Evolutionary conservation across 768 basidiomycete species (phyloP).

Genomic region (Hericium rajendrae): DNA sequence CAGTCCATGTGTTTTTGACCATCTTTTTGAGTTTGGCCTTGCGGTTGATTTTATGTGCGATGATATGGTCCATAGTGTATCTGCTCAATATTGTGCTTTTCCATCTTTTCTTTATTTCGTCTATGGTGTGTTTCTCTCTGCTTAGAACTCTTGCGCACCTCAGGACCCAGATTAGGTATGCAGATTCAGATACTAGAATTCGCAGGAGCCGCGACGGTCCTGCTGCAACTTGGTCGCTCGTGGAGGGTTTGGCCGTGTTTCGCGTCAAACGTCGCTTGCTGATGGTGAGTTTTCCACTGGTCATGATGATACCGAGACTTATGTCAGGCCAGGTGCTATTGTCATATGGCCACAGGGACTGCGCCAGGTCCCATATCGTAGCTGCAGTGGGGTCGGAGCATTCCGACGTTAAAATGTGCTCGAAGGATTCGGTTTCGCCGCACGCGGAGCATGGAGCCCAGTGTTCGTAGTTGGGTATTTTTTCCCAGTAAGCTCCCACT

Average conservation of each 20-base stretch:
- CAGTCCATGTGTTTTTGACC: neutral
- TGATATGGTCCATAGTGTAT: neutral
- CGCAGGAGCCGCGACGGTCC: neutral
- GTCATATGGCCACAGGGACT: neutral
- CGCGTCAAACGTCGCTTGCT: neutral
- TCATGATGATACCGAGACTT: neutral
- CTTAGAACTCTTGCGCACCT: neutral
- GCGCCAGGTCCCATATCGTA: neutral
- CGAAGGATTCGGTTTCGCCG: neutral
- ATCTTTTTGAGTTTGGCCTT: neutral
- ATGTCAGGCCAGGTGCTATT: neutral
- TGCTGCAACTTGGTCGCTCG: neutral
- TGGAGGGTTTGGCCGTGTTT: neutral
- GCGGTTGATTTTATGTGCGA: neutral
- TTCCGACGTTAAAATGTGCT: neutral
- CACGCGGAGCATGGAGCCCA: neutral
- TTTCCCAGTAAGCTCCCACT: neutral
- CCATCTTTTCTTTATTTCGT: neutral
- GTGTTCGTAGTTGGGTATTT: neutral
- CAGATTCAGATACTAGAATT: slow-evolving; percentile 1
- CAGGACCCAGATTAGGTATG: slow-evolving; percentile 3
- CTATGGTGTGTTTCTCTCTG: neutral
- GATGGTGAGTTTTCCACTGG: neutral
- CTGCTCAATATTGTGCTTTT: neutral
- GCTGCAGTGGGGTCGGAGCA: neutral